These are phyloP conservation scores for Grosmannia clavigera DNA, from an alignment of 2,329 filamentous ascomycete genomes.

Conservation along the genomic window DNA sequence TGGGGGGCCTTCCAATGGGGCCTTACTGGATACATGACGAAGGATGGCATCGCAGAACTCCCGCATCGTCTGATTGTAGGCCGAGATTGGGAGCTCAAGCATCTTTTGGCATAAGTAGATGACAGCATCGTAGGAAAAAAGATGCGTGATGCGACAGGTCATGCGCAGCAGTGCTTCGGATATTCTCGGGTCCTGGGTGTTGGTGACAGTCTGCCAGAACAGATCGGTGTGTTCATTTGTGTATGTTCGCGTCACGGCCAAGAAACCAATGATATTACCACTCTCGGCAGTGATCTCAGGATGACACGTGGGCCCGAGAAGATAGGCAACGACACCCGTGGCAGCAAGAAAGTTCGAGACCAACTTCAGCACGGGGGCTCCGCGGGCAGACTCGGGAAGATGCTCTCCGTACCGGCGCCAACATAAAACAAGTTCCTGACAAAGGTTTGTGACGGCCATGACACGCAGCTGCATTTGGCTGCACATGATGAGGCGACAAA, in stretches of 20 bases:
- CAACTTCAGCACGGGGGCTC: slow-evolving; percentile 44
- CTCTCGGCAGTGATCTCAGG: slow-evolving; percentile 77
- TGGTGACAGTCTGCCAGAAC: slow-evolving; percentile 73
- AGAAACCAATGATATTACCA: slow-evolving; percentile 74
- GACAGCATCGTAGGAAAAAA: slow-evolving; percentile 37
- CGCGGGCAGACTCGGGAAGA: slow-evolving; percentile 23
- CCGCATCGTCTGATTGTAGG: slow-evolving; percentile 49
- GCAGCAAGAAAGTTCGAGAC: slow-evolving; percentile 57
- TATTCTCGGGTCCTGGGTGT: slow-evolving; percentile 74
- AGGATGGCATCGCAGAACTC: slow-evolving; percentile 49
- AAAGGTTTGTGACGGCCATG: slow-evolving; percentile 63
- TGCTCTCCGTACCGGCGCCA: slow-evolving; percentile 46
- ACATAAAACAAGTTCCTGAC: slow-evolving; percentile 52
- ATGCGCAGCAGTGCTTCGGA: slow-evolving; percentile 67
- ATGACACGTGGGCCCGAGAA: slow-evolving; percentile 83
- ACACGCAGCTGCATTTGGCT: slow-evolving; percentile 87
- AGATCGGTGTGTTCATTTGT: slow-evolving; percentile 59
- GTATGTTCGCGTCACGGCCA: slow-evolving; percentile 69
- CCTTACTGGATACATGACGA: slow-evolving; percentile 31
- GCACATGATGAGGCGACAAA: slow-evolving; percentile 64
- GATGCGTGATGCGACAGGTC: slow-evolving; percentile 32
- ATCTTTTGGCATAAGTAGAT: slow-evolving; percentile 63
- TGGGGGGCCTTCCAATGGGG: neutral
- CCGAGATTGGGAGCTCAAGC: slow-evolving; percentile 46
- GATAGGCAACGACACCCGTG: slow-evolving; percentile 68